Evolutionary conservation across 2,329 filamentous ascomycete genomes (phyloP), one percentile per base, ranked within the genome.

Genomic region (Paraphoma sp.): DNA sequence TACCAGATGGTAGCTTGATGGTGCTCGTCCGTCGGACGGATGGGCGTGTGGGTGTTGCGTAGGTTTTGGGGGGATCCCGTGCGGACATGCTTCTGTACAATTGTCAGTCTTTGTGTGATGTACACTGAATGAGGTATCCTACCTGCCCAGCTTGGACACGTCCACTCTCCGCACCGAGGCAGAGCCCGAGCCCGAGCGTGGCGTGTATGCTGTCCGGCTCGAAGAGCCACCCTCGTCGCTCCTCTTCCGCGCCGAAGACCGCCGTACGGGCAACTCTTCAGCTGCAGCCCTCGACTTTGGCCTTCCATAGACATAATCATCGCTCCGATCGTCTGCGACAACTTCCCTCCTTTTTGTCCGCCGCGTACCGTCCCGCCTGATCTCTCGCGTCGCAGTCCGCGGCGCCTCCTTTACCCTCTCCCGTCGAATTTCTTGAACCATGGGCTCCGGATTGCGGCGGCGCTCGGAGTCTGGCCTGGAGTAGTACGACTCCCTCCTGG

Each of bases 401-500:
- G 71, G 54, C 53, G 60, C 60, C 6, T 63, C 73, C 60, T 69
- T 72, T 29, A 63, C 65, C 29, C 71, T 58, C 30, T 74, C 68
- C 9, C 59, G 47, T 11, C 63, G 53, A 33, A 57, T 53, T 23
- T 71, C 71, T 53, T 71, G 69, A 56, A 68, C 69, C 73, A 75
- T 74, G 57, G 66, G 73, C 48, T 75, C 64, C 17, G 62, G 62
- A 18, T 71, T 68, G 17, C 67, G 67, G 31, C 64, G 68, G 29
- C 69, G 51, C 43, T 77, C 74, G 17, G 63, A 49, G 30, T 70
- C 67, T n/a, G 72, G 67, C 51, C 71, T 58, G 49, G 64, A 62
- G 60, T 72, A 79, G 60, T 80, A 80, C 5, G 73, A 72, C 30
- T 72, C 71, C 61, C 78, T 59, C 51, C 71, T 70, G 31, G 68